Evolutionary conservation across 1,284 basidiomycete species (phyloP).

Genomic region (Moniliophthora roreri): DNA sequence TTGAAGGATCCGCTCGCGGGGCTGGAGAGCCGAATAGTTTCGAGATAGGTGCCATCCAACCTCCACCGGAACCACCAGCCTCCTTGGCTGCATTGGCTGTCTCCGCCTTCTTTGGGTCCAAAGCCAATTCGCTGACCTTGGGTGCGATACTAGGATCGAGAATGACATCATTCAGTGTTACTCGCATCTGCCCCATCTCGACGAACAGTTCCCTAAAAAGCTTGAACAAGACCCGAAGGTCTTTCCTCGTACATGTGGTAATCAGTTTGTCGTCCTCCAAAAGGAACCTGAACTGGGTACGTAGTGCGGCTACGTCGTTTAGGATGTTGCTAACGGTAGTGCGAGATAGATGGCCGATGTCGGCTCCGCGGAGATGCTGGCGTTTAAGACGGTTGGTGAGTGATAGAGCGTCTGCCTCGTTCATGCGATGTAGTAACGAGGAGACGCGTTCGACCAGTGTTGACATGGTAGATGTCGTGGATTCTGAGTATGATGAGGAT

Average conservation of each 20-base stretch:
- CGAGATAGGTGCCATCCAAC: conserved; percentile 84
- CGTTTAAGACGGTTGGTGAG: conserved; percentile 89
- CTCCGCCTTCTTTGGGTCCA: conserved; percentile 62
- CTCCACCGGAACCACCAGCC: conserved; percentile 31
- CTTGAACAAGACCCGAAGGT: conserved; percentile 83
- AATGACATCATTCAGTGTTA: conserved; percentile 87
- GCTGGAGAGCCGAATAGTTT: conserved; percentile 58
- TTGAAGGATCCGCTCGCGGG: conserved; percentile 14
- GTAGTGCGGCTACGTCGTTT: conserved; percentile 69
- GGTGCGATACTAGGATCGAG: conserved; percentile 81
- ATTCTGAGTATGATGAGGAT: conserved; percentile 64
- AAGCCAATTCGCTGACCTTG: conserved; percentile 68
- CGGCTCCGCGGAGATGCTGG: conserved; percentile 84
- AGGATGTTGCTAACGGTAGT: conserved; percentile 80
- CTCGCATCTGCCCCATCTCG: conserved; percentile 82
- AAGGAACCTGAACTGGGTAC: conserved; percentile 75
- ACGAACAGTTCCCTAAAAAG: conserved; percentile 83
- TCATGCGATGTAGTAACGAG: conserved; percentile 67
- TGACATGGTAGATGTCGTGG: conserved; percentile 46
- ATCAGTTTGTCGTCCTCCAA: conserved; percentile 67
- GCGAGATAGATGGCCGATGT: conserved; percentile 86
- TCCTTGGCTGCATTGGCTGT: conserved; percentile 29
- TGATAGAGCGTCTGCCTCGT: conserved; percentile 84
- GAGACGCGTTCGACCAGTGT: conserved; percentile 72
- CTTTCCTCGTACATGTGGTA: conserved; percentile 73